phyloP scores from a whole-genome alignment of 2,329 filamentous ascomycete species.

The Drechslerella dactyloides region DNA sequence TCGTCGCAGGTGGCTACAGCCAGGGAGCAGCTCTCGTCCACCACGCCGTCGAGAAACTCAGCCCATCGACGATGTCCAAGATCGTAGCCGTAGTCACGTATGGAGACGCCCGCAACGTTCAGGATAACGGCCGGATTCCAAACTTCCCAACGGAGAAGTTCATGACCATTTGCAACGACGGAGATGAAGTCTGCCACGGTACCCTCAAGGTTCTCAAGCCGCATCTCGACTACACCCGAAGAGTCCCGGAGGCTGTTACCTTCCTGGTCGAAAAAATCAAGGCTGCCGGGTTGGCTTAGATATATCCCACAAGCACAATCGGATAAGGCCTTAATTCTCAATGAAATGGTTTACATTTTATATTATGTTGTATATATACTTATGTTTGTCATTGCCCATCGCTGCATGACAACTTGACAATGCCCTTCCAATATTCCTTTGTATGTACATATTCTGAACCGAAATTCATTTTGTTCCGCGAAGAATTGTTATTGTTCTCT shows the following conservation, averaged over 20 bases:
- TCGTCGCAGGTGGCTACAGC: constrained; percentile 60
- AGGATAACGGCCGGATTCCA: constrained; percentile 59
- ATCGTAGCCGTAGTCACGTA: constrained; percentile 59
- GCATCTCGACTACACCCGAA: constrained; percentile 58
- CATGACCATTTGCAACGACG: constrained; percentile 58
- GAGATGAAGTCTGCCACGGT: constrained; percentile 59
- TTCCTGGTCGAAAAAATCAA: constrained; percentile 36
- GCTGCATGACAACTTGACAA: too few relatives aligned
- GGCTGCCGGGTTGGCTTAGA: constrained; percentile 28
- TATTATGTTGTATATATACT: too few relatives aligned
- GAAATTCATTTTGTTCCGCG: too few relatives aligned
- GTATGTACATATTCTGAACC: too few relatives aligned
- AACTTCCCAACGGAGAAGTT: constrained; percentile 57
- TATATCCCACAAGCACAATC: too few relatives aligned
- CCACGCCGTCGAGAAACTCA: constrained; percentile 55
- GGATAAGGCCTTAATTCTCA: too few relatives aligned
- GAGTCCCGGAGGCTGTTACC: constrained; percentile 35
- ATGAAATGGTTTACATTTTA: too few relatives aligned
- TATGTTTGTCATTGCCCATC: too few relatives aligned
- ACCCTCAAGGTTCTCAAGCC: constrained; percentile 57
- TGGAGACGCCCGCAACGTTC: constrained; percentile 61
- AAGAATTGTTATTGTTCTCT: too few relatives aligned
- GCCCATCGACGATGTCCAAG: constrained; percentile 55
- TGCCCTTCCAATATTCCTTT: too few relatives aligned
- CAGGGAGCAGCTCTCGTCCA: constrained; percentile 57